Evolutionary conservation across 2,329 filamentous ascomycete genomes (phyloP), one percentile per base, ranked within the genome.

Genomic region (Cladophialophora exuberans): DNA sequence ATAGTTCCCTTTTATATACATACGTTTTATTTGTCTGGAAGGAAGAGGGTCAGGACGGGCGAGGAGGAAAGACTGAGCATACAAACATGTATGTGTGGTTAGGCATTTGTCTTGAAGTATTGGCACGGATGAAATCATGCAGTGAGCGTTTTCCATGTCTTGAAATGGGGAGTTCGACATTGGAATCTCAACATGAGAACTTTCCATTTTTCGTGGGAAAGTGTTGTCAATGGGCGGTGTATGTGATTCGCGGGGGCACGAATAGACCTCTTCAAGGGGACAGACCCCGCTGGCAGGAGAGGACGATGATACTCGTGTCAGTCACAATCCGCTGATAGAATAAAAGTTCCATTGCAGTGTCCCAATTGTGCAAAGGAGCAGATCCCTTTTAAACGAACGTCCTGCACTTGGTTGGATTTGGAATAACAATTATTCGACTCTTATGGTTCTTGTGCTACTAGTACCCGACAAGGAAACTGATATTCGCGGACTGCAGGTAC

Each of bases 1-100:
- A n/a, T 36, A 42, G 38, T 35, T 18, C 20, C 31, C n/a, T 47
- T 36, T 48, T 39, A 17, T 28, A 22, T 39, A 42, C 17, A 42
- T 25, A 42, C 17, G 15, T 42, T 25, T 39, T 42, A n/a, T n/a
- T n/a, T 42, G 7, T 42, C 11, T 42, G 20, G 38, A 42, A 25
- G 18, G 20, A 6, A 23, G 13, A 23, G 38, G 23, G 13, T 23
- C n/a, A 13, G 38, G 38, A 25, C 13, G 38, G 20, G 17, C 20
- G 42, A 31, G 5, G 15, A 17, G 22, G 42, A 13, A 31, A 13
- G 28, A 31, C 15, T 10, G 42, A 31, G 25, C 22, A 26, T 38
- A 9, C 23, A 39, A 17, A 17, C 17, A 13, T 25, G 6, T 25
- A 18, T 25, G 33, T 10, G 22, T 6, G 17, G 23, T 25, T 20